A percentile compares a stretch with the other conserved stretches of the same genome.
Conservation (phyloP, 2,329 filamentous ascomycete species). For the Elsinoe arachidis region DNA sequence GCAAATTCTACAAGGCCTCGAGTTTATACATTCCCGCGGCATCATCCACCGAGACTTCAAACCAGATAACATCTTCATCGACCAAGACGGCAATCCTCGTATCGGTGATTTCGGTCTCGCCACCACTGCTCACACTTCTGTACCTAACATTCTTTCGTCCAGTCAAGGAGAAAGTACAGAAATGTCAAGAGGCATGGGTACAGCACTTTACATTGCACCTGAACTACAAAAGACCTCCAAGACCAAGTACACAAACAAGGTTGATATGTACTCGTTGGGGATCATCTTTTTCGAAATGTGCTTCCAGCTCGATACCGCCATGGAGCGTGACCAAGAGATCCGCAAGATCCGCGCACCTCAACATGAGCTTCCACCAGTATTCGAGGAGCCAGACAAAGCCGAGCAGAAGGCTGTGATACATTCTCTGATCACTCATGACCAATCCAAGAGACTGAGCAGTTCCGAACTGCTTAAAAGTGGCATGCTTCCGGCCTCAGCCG, state of each 20-base stretch:
- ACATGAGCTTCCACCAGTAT: slow-evolving; percentile 63
- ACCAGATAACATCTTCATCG: slow-evolving; percentile 96
- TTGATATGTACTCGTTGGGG: slow-evolving; percentile 97
- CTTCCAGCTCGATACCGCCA: slow-evolving; percentile 50
- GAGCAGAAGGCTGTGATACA: slow-evolving; percentile 68
- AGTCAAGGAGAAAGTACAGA: slow-evolving; percentile 39
- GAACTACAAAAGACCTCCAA: slow-evolving; percentile 71
- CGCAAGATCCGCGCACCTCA: slow-evolving; percentile 58
- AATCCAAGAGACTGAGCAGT: slow-evolving; percentile 73
- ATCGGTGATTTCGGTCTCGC: slow-evolving; percentile 96
- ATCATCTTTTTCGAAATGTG: slow-evolving; percentile 99
- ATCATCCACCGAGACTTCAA: slow-evolving; percentile 96
- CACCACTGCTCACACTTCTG: slow-evolving; percentile 70
- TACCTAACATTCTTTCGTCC: slow-evolving; percentile 43
- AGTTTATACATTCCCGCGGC: slow-evolving; percentile 79
- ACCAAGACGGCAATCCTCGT: slow-evolving; percentile 79
- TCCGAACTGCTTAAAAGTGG: slow-evolving; percentile 75
- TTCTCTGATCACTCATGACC: slow-evolving; percentile 72
- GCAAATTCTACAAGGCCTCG: slow-evolving; percentile 81
- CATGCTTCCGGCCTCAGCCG: slow-evolving; percentile 81
- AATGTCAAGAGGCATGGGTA: slow-evolving; percentile 63
- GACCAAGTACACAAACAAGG: slow-evolving; percentile 81
- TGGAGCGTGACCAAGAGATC: slow-evolving; percentile 58
- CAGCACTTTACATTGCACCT: slow-evolving; percentile 85
- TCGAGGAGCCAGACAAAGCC: slow-evolving; percentile 58